phyloP scores from a whole-genome alignment of 2,329 filamentous ascomycete genomes.

The Chalaropsis ovoidea region DNA sequence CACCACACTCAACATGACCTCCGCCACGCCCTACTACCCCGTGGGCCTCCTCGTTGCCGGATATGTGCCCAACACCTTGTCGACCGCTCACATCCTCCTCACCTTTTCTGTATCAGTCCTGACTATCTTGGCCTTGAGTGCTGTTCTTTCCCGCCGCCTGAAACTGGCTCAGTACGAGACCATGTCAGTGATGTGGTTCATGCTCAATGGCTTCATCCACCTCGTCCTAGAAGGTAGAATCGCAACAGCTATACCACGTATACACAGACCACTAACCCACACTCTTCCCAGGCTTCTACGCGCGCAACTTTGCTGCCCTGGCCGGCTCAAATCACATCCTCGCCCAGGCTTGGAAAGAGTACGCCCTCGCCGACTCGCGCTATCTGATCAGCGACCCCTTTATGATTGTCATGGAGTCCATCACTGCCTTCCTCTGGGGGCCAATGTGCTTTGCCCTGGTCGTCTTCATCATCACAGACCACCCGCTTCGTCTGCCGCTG shows the following conservation, averaged over 20 bases:
- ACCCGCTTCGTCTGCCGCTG: slow-evolving; percentile 41
- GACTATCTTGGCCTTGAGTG: slow-evolving; percentile 48
- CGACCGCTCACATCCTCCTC: slow-evolving; percentile 47
- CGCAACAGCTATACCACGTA: not conserved
- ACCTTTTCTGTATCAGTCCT: slow-evolving; percentile 49
- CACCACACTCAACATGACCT: slow-evolving; percentile 1
- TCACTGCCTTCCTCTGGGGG: slow-evolving; percentile 46
- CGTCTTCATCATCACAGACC: slow-evolving; percentile 36
- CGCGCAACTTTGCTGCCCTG: slow-evolving; percentile 37
- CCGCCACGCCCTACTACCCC: slow-evolving; percentile 60
- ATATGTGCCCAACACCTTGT: slow-evolving; percentile 57
- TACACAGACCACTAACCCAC: not conserved
- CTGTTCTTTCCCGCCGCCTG: slow-evolving; percentile 46
- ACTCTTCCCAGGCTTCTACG: slow-evolving; percentile 39
- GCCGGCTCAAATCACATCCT: slow-evolving; percentile 37
- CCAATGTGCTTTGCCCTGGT: slow-evolving; percentile 43
- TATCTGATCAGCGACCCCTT: slow-evolving; percentile 46
- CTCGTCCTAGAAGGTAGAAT: slow-evolving; percentile 36
- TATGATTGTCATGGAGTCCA: slow-evolving; percentile 46
- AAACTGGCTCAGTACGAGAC: slow-evolving; percentile 46
- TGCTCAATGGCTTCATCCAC: slow-evolving; percentile 51
- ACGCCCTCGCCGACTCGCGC: slow-evolving; percentile 47
- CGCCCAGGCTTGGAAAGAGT: slow-evolving; percentile 50
- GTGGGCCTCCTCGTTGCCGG: slow-evolving; percentile 49
- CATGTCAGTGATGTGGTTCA: slow-evolving; percentile 61